Conservation (phyloP, 139 green algal species). For the Asterochloris sp. region DNA sequence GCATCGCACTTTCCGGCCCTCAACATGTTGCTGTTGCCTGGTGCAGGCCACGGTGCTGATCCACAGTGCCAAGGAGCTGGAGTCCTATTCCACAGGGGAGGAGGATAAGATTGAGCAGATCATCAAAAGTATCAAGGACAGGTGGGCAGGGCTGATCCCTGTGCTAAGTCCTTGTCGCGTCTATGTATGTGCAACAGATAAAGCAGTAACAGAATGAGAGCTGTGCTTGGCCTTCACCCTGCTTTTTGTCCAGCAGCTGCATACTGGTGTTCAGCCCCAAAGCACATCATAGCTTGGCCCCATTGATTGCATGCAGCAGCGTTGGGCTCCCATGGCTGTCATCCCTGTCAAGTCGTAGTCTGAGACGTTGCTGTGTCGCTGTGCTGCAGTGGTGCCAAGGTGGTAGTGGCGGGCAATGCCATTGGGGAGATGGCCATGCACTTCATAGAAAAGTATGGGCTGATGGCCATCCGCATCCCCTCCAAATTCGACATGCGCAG, state of each 20-base stretch:
- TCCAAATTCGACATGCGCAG: conserved; percentile 98
- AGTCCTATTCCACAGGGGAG: conserved; percentile 86
- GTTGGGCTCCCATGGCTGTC: too few species aligned
- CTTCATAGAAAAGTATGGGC: conserved; percentile 92
- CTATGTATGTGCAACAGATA: too few species aligned
- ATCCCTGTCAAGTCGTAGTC: background rate
- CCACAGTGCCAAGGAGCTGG: conserved; percentile 87
- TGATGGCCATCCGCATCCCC: conserved; percentile 79
- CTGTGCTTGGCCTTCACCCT: too few species aligned
- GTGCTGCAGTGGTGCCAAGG: conserved; percentile 36
- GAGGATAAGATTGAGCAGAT: conserved; percentile 89
- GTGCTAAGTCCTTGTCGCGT: background rate
- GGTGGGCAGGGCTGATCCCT: conserved; percentile 33
- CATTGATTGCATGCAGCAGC: background rate
- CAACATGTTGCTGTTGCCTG: background rate
- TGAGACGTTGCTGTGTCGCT: background rate
- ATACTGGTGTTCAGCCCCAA: background rate
- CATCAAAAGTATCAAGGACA: conserved; percentile 79
- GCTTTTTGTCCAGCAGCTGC: background rate
- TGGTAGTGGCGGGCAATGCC: conserved; percentile 76
- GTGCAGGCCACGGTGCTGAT: conserved; percentile 96
- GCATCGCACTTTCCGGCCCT: too few species aligned
- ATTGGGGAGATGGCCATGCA: conserved; percentile 98
- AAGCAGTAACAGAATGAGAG: too few species aligned
- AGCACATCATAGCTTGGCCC: background rate